Percentiles rank a stretch among this genome's conserved stretches.
Conservation (phyloP, 371 early-diverging fungal species). For the Apophysomyces variabilis region DNA sequence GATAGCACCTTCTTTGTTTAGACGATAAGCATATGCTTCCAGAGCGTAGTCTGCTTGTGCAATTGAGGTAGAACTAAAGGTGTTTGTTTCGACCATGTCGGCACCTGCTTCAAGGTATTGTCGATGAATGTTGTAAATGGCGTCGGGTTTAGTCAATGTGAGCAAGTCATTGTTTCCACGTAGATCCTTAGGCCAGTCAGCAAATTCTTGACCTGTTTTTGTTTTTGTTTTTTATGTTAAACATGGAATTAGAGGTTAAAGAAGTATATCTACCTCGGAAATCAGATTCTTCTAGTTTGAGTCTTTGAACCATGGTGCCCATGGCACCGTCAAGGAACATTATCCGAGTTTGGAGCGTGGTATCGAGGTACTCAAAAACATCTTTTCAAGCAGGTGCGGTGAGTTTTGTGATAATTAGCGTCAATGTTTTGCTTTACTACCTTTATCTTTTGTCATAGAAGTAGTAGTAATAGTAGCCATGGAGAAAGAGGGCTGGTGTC, state of each 20-base stretch:
- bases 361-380: conserved; percentile 70
- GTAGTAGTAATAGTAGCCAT: neutral
- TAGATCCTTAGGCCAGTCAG: conserved; percentile 79
- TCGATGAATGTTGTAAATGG: conserved; percentile 85
- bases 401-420: neutral
- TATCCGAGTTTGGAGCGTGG: conserved; percentile 79
- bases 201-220: conserved; percentile 74
- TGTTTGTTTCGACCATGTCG: conserved; percentile 94
- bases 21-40: conserved; percentile 84
- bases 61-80: conserved; percentile 89
- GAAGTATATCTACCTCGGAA: conserved; percentile 65
- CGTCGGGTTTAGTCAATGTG: conserved; percentile 87
- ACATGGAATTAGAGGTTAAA: neutral
- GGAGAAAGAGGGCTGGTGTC: conserved; percentile 5
- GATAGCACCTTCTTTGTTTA: conserved; percentile 90
- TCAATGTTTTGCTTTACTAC: neutral
- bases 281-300: conserved; percentile 80
- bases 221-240: too few relatives aligned
- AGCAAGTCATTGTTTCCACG: conserved; percentile 95
- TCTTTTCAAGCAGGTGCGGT: conserved; percentile 24
- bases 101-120: conserved; percentile 90
- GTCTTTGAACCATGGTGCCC: conserved; percentile 93
- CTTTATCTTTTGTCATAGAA: neutral
- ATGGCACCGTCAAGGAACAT: conserved; percentile 95
- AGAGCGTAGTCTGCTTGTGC: conserved; percentile 91